These are phyloP conservation scores for Thymus quinquecostatus DNA, from an alignment of 257 asterid species.

Conservation along the genomic window DNA sequence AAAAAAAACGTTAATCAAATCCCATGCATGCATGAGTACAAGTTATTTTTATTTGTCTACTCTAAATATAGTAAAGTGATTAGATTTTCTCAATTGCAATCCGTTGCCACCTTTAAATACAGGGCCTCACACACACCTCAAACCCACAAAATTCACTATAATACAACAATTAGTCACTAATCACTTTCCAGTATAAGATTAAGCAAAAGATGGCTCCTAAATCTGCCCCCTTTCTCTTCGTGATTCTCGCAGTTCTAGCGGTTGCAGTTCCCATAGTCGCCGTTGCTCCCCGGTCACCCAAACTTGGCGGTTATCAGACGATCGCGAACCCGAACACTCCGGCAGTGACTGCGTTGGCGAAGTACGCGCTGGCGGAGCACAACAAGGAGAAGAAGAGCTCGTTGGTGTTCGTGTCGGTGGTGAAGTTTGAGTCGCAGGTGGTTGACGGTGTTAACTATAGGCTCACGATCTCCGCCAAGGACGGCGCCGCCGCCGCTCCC, in stretches of 20 bases:
- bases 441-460: conserved; percentile 44
- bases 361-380: conserved; percentile 48
- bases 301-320: too few relatives aligned
- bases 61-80: not conserved
- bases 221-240: too few relatives aligned
- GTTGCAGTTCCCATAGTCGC: too few relatives aligned
- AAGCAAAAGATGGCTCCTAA: too few relatives aligned
- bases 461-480: conserved; percentile 39
- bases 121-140: not conserved
- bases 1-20: too few relatives aligned
- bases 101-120: not conserved
- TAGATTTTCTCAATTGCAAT: too few relatives aligned
- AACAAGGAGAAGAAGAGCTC: conserved; percentile 30
- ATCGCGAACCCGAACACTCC: conserved; percentile 22
- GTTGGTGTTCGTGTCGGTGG: conserved; percentile 36
- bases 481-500: conserved; percentile 31
- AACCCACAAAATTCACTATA: too few relatives aligned
- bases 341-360: conserved; percentile 36
- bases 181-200: too few relatives aligned
- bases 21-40: too few relatives aligned
- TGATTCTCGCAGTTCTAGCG: too few relatives aligned
- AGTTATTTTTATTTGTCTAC: too few relatives aligned
- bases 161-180: too few relatives aligned
- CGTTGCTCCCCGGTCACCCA: not conserved
- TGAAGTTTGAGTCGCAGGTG: conserved; percentile 44